phyloP scores from a whole-genome alignment of 768 basidiomycete genomes.

The Multifurca ochricompacta region DNA sequence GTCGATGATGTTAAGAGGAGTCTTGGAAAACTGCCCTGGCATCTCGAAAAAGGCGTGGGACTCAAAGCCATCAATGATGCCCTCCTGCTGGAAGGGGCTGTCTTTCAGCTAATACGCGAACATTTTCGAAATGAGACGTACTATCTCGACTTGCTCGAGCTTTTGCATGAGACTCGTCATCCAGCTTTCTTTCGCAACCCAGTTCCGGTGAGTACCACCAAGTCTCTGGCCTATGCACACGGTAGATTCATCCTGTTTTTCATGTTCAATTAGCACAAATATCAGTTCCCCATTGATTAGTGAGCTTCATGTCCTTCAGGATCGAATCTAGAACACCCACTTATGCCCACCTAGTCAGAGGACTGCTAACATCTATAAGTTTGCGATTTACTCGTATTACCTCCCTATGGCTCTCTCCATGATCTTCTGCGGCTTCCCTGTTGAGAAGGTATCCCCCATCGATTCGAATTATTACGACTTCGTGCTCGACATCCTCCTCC shows the following conservation, averaged over 20 bases:
- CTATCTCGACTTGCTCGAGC: constrained; percentile 84
- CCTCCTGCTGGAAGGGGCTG: constrained; percentile 91
- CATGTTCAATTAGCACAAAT: constrained; percentile 15
- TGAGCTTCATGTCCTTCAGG: constrained; percentile 27
- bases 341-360: constrained; percentile 50
- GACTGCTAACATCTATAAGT: constrained; percentile 94
- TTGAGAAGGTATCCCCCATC: constrained; percentile 34
- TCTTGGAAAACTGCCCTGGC: constrained; percentile 93
- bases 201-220: neutral
- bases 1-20: constrained; percentile 93
- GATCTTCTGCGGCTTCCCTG: constrained; percentile 61
- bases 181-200: constrained; percentile 14
- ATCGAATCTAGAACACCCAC: neutral
- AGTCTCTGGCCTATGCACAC: neutral
- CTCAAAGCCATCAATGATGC: constrained; percentile 92
- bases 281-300: constrained; percentile 84
- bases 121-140: constrained; percentile 75
- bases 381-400: constrained; percentile 97
- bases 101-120: constrained; percentile 81
- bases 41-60: constrained; percentile 57
- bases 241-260: neutral
- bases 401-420: constrained; percentile 94
- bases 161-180: constrained; percentile 72
- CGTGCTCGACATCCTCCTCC: constrained; percentile 76
- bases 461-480: constrained; percentile 54